phyloP scores from a whole-genome alignment of 2,329 filamentous ascomycete genomes.

The Ascochyta viciae-villosae region DNA sequence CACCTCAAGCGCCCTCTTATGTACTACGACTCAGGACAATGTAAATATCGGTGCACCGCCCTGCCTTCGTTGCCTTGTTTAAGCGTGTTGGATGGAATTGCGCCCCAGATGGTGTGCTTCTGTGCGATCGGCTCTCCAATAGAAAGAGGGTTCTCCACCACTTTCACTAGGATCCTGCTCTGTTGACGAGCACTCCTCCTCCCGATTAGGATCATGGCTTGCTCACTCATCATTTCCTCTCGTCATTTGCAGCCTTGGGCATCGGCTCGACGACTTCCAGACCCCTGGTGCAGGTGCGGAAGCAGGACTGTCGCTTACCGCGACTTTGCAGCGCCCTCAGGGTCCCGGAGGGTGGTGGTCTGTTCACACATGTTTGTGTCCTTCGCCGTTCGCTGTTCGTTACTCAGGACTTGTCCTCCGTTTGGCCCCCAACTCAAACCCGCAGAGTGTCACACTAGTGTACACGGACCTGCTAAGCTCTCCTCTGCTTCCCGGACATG shows the following conservation, averaged over 20 bases:
- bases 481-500: conserved; percentile 19
- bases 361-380: conserved; percentile 15
- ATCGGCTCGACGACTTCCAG: conserved; percentile 16
- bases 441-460: conserved; percentile 21
- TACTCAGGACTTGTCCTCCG: conserved; percentile 1
- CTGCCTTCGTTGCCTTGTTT: conserved; percentile 32
- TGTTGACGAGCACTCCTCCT: conserved; percentile 20
- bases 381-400: conserved; percentile 23
- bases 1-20: conserved; percentile 15
- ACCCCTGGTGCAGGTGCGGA: conserved; percentile 36
- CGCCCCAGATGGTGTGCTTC: conserved; percentile 35
- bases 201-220: conserved; percentile 26
- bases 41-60: conserved; percentile 30
- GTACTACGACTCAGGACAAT: conserved; percentile 26
- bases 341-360: conserved; percentile 11
- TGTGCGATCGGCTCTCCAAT: conserved; percentile 29
- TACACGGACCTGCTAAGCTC: conserved; percentile 21
- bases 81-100: conserved; percentile 21
- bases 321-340: conserved; percentile 20
- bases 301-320: conserved; percentile 27
- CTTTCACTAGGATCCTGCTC: conserved; percentile 20
- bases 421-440: conserved; percentile 34
- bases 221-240: conserved; percentile 32
- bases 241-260: conserved; percentile 11
- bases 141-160: conserved; percentile 22